Evolutionary conservation across 768 basidiomycete species (phyloP), one percentile per base, ranked within the genome.

Genomic region (Lactarius sanguifluus): DNA sequence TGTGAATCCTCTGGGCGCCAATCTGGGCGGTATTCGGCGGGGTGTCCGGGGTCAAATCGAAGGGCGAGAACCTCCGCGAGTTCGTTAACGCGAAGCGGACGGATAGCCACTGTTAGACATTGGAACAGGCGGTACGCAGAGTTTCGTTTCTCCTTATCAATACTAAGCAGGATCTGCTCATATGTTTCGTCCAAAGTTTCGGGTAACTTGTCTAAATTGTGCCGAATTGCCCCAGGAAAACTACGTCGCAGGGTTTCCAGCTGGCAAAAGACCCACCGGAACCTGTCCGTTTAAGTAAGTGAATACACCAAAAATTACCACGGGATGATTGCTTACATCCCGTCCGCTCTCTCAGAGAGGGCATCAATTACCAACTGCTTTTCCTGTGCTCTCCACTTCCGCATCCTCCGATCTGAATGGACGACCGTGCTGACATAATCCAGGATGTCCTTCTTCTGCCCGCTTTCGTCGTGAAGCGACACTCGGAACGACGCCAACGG

Each of bases 11-110:
- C 57, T 3, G 57, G 57, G 30, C 57, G 57, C 57, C 57, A 58
- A 40, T 58, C 36, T 40, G 13, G 1, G 13, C 34, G 57, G 13
- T 36, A 58, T 25, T 58, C 32, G 16, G 30, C 3, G 3, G 18
- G 6, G 6, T 32, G 28, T 56, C 54, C 54, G 54, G 54, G 32
- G 28, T 61, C 41, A 43, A 61, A 47, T 0, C 41, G 38, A 16
- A 50, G 18, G 16, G 60, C 60, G 16, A 61, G 34, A 25, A 61
- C n/a, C 16, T 61, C 60, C 2, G 60, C 60, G 30, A 61, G 60
- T 15, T 61, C 60, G 8, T 50, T 15, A 25, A 50, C 43, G 28
- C 43, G n/a, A 36, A 61, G 43, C 3, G 60, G 60, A 16, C 47
- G 36, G 15, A 45, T 28, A 8, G 50, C 50, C 15, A 52, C 50